phyloP scores from a whole-genome alignment of 2,329 filamentous ascomycete genomes.

The Ophiostoma triangulosporum region DNA sequence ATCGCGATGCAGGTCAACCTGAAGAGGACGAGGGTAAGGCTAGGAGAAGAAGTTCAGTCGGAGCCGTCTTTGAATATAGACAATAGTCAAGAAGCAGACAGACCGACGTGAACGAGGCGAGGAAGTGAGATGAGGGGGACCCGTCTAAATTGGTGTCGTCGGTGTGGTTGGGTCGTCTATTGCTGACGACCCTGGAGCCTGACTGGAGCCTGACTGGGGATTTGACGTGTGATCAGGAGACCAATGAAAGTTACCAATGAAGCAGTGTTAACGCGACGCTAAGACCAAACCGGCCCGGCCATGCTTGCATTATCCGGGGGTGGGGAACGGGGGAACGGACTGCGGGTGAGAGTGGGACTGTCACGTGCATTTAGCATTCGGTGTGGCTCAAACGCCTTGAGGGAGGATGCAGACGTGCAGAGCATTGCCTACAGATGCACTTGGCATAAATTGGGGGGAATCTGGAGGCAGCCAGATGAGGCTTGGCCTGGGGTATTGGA shows the following conservation, averaged over 20 bases:
- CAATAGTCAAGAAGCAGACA: too few relatives aligned
- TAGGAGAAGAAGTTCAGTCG: too few relatives aligned
- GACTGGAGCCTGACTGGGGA: background rate
- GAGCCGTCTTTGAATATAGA: too few relatives aligned
- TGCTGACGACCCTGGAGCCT: background rate
- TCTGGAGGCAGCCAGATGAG: background rate
- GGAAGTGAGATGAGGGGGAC: background rate
- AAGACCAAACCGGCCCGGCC: conserved; percentile 4
- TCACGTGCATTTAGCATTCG: too few relatives aligned
- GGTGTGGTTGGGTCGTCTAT: too few relatives aligned
- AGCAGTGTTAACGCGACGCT: background rate
- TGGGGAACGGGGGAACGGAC: conserved; percentile 9
- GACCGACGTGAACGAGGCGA: too few relatives aligned
- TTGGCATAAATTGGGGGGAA: too few relatives aligned
- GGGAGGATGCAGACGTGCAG: background rate
- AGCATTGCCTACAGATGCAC: background rate
- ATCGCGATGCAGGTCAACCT: too few relatives aligned
- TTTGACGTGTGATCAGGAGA: background rate
- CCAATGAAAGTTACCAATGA: too few relatives aligned
- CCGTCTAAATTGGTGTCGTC: background rate
- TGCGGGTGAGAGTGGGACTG: conserved; percentile 6
- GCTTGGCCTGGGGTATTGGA: background rate
- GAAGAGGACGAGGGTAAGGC: too few relatives aligned
- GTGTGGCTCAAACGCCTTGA: background rate
- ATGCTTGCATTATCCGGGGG: conserved; percentile 8